A percentile compares a stretch with the other conserved stretches of the same genome.
Evolutionary conservation across 1,139 yeast genomes (phyloP).

Genomic region (Candida gigantensis): DNA sequence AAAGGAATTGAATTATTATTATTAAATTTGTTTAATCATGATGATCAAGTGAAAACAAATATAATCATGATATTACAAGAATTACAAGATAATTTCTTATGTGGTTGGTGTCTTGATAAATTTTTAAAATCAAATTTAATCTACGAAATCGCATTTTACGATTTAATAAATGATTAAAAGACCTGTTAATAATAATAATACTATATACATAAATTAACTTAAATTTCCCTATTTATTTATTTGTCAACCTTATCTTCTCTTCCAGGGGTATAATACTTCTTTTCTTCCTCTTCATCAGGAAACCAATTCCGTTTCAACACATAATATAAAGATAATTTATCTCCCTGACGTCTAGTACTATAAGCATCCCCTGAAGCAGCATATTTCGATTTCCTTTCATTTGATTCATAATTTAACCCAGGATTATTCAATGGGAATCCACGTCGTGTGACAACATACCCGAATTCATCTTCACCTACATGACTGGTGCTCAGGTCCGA

Average conservation of each 20-base stretch:
- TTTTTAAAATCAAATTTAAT: conserved; percentile 41
- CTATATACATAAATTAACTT: too few relatives aligned
- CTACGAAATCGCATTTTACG: conserved; percentile 45
- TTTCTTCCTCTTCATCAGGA: conserved; percentile 14
- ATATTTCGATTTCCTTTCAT: conserved; percentile 54
- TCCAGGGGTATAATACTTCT: conserved; percentile 15
- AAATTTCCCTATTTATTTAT: neutral
- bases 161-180: conserved; percentile 22
- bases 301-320: conserved; percentile 26
- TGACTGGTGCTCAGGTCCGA: conserved; percentile 43
- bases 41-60: conserved; percentile 43
- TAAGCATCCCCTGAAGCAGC: conserved; percentile 69
- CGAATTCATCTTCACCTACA: conserved; percentile 29
- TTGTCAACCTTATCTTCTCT: conserved; percentile 15
- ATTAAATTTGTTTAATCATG: conserved; percentile 35
- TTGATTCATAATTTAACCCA: conserved; percentile 21
- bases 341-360: conserved; percentile 52
- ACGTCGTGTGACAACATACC: conserved; percentile 29
- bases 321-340: conserved; percentile 38
- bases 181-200: neutral
- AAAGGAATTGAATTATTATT: conserved; percentile 47
- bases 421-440: conserved; percentile 38
- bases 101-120: conserved; percentile 49
- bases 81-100: conserved; percentile 44
- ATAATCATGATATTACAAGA: conserved; percentile 48